A percentile compares a stretch with the other conserved stretches of the same genome.
Conservation (phyloP, 2,329 filamentous ascomycete genomes). For the Shiraia sp. region DNA sequence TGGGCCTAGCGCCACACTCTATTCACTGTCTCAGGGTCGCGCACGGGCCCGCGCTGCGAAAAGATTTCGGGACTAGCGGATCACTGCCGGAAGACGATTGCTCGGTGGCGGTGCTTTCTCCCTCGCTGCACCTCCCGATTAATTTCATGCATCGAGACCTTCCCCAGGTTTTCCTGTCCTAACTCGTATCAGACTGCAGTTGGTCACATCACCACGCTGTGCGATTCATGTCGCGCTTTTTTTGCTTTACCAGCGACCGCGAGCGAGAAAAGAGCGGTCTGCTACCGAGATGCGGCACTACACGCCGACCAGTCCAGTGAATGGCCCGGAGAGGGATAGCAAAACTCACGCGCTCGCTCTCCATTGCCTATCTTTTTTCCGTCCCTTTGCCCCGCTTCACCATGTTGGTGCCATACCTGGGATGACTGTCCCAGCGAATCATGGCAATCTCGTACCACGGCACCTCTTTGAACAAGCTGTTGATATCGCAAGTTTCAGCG, state of each 20-base stretch:
- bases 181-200: constrained; percentile 6
- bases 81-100: constrained; percentile 18
- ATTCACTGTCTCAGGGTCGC: constrained; percentile 25
- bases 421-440: constrained; percentile 9
- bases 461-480: constrained; percentile 7
- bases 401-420: constrained; percentile 5
- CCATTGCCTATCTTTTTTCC: constrained; percentile 17
- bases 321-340: too few species aligned
- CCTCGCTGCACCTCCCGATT: constrained; percentile 6
- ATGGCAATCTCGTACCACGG: not conserved
- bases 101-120: constrained; percentile 27
- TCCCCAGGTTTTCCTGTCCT: constrained; percentile 27
- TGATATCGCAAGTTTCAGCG: constrained; percentile 15
- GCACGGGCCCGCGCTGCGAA: constrained; percentile 26
- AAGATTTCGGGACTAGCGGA: constrained; percentile 30
- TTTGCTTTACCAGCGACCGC: constrained; percentile 7
- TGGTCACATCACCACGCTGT: constrained; percentile 1
- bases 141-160: constrained; percentile 15
- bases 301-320: constrained; percentile 14
- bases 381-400: constrained; percentile 14
- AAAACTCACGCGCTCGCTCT: too few species aligned
- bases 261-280: constrained; percentile 23
- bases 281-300: constrained; percentile 13
- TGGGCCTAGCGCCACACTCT: constrained; percentile 19
- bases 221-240: constrained; percentile 8